A percentile compares a stretch with the other conserved stretches of the same genome.
These are phyloP conservation scores for Fusarium floridanum DNA, from an alignment of 2,329 filamentous ascomycete genomes.

Conservation along the genomic window DNA sequence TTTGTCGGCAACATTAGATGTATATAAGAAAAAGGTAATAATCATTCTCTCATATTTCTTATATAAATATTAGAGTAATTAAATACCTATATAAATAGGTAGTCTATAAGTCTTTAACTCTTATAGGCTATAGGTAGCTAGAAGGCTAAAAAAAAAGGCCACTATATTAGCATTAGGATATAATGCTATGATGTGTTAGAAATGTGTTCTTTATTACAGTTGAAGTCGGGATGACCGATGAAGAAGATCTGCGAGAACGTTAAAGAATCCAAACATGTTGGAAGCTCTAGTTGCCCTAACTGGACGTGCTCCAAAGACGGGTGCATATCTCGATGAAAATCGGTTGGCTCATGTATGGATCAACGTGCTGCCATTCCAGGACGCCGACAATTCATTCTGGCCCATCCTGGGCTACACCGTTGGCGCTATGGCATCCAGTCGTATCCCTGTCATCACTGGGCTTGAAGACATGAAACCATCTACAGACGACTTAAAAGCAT, in stretches of 20 bases:
- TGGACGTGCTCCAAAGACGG: slow-evolving; percentile 30
- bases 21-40: no score
- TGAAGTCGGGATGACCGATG: no score
- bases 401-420: slow-evolving; percentile 36
- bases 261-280: slow-evolving; percentile 38
- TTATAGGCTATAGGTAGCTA: no score
- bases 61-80: no score
- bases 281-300: slow-evolving; percentile 37
- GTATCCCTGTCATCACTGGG: slow-evolving; percentile 31
- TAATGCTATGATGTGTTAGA: no score
- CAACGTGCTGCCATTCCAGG: not conserved
- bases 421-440: slow-evolving; percentile 21
- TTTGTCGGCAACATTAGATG: no score
- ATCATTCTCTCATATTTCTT: no score
- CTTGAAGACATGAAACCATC: slow-evolving; percentile 19
- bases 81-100: no score
- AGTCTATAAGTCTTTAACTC: no score
- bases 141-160: no score
- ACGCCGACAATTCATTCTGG: slow-evolving; percentile 33
- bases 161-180: no score
- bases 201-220: no score
- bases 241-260: slow-evolving; percentile 18
- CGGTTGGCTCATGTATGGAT: slow-evolving; percentile 14
- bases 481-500: slow-evolving; percentile 38
- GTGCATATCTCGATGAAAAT: slow-evolving; percentile 23